Base-by-base conservation (phyloP, 2,329 filamentous ascomycete genomes). In the Neofusicoccum sp. region DNA sequence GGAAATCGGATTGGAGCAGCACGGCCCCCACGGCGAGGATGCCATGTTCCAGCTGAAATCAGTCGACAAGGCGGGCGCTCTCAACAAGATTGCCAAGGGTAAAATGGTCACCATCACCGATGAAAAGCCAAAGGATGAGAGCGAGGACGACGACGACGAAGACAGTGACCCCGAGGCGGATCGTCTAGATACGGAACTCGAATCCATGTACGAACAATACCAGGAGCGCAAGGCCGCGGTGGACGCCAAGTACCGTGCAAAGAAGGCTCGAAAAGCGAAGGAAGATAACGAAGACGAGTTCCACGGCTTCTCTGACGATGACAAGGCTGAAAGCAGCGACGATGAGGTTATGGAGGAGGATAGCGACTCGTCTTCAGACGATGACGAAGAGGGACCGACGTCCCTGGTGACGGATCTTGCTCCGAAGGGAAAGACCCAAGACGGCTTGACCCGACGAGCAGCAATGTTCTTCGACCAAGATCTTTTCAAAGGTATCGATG, bases 391-490 rank as follows among this genome's bases (percentile, higher is more conserved):
- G 12, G 74, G 75, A 4, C 79, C 81, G 12, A 80, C 82, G 67
- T 75, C 77, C 4, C 78, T 91, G 4, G 77, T 90, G 50, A 88
- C 86, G 1, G 87, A 90, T 65, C 80, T 93, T 31, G 83, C 88
- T 67, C 79, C 79, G 61, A 79, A 81, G 6, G 78, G 77, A 4
- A 78, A 79, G 41, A 80, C 82, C 11, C 76, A 79, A 6, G 81
- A 80, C 33, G 88, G 85, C 9, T 81, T 98, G n/a, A 96, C 93
- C 2, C 93, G 89, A 75, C 87, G 92, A 66, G 95, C 95, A 7
- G 86, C 89, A 8, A 85, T 89, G 65, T 99, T 99, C 79, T 99
- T 99, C 76, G 90, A 91, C 70, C 94, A 97, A 74, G 93, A 97
- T 68, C 89, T 99, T 44, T 99, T 99, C 81, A 88, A 93, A 68